phyloP scores from a whole-genome alignment of 2,329 filamentous ascomycete species.

The Xylogone sp. region DNA sequence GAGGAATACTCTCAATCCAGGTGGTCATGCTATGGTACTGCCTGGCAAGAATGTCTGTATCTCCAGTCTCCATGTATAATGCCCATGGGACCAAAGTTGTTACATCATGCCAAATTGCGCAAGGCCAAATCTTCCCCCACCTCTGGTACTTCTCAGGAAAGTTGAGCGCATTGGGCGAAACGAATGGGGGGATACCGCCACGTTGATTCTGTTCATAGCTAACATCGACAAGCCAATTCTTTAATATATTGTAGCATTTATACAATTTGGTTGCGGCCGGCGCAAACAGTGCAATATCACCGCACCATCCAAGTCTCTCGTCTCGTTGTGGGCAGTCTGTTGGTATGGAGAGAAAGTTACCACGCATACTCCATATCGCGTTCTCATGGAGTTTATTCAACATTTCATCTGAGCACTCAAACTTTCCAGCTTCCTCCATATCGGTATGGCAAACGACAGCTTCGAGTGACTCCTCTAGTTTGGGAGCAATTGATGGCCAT shows the following conservation, averaged over 20 bases:
- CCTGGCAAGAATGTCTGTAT: conserved; percentile 30
- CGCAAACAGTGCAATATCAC: conserved; percentile 41
- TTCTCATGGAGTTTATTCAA: conserved; percentile 44
- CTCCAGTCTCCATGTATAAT: conserved; percentile 35
- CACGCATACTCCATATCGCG: conserved; percentile 41
- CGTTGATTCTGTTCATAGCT: conserved; percentile 30
- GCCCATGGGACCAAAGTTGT: conserved; percentile 38
- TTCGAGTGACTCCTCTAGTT: conserved; percentile 12
- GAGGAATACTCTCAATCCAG: conserved; percentile 35
- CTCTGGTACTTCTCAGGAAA: too few relatives aligned
- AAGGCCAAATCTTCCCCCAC: too few relatives aligned
- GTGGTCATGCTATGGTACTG: conserved; percentile 37
- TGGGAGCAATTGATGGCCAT: conserved; percentile 6
- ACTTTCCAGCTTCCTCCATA: conserved; percentile 20
- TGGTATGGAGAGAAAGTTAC: conserved; percentile 42
- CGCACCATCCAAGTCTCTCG: conserved; percentile 45
- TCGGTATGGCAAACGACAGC: conserved; percentile 21
- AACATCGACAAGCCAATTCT: conserved; percentile 38
- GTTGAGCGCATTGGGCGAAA: conserved; percentile 17
- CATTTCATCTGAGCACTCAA: conserved; percentile 22
- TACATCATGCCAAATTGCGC: conserved; percentile 39
- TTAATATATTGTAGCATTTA: conserved; percentile 37
- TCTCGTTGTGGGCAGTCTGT: conserved; percentile 47
- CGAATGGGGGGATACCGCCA: conserved; percentile 11
- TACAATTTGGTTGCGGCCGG: conserved; percentile 39